phyloP scores from a whole-genome alignment of 208 protist species.

The Blastocrithidia nonstop region DNA sequence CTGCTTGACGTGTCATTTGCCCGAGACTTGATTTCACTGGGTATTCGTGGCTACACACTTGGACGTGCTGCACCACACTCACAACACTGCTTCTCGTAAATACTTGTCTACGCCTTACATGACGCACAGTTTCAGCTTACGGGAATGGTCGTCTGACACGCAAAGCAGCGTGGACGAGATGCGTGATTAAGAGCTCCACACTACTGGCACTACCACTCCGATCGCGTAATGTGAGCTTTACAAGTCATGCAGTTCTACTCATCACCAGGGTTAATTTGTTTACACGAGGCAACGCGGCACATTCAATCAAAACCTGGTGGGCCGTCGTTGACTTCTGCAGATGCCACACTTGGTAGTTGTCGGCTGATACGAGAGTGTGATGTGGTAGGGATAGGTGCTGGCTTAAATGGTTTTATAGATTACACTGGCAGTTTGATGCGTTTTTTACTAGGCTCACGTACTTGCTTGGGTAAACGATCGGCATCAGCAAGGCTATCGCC shows the following conservation, averaged over 20 bases:
- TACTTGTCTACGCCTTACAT: slow-evolving; percentile 39
- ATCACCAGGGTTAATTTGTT: slow-evolving; percentile 58
- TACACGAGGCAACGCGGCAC: slow-evolving; percentile 46
- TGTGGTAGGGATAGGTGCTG: neutral
- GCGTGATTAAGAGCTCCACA: slow-evolving; percentile 74
- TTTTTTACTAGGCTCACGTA: neutral
- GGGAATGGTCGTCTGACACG: slow-evolving; percentile 43
- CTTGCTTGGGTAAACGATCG: slow-evolving; percentile 8
- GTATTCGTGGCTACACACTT: slow-evolving; percentile 22
- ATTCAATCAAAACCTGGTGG: slow-evolving; percentile 81
- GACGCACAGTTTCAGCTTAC: slow-evolving; percentile 47
- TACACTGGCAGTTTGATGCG: neutral
- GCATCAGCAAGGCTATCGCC: slow-evolving; percentile 26
- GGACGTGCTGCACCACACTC: slow-evolving; percentile 26
- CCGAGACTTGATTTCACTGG: slow-evolving; percentile 11
- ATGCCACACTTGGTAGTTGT: neutral
- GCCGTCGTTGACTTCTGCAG: slow-evolving; percentile 11
- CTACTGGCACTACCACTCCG: slow-evolving; percentile 66
- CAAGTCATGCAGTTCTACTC: slow-evolving; percentile 55
- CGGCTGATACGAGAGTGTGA: slow-evolving; percentile 11
- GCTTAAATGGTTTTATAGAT: slow-evolving; percentile 3
- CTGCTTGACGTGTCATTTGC: neutral
- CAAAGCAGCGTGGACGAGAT: slow-evolving; percentile 59
- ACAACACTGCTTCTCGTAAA: slow-evolving; percentile 65
- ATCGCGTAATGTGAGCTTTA: slow-evolving; percentile 28